Conservation (phyloP, 2,329 filamentous ascomycete genomes). For the Fonsecaea nubica region DNA sequence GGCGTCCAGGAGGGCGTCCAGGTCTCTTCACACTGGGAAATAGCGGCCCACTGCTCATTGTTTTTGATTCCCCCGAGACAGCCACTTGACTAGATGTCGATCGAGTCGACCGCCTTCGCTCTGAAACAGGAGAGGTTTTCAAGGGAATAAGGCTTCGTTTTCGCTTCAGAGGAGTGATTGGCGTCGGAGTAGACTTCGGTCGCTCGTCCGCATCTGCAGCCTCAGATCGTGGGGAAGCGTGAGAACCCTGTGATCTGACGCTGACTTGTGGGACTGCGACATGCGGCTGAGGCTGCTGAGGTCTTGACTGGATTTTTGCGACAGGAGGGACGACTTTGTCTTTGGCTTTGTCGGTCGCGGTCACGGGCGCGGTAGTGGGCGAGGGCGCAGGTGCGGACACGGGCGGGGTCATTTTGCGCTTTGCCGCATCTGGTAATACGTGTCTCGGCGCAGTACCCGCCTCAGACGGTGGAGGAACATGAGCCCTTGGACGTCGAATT, state of each 20-base stretch:
- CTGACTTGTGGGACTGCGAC: background rate
- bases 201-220: background rate
- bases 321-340: background rate
- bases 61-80: background rate
- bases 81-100: conserved; percentile 21
- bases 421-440: conserved; percentile 32
- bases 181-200: background rate
- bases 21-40: conserved; percentile 33
- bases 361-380: background rate
- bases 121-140: background rate
- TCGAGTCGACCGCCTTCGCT: conserved; percentile 13
- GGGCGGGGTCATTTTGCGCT: conserved; percentile 25
- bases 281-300: background rate
- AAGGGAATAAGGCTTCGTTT: conserved; percentile 11
- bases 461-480: background rate
- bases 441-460: conserved; percentile 7
- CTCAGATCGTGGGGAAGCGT: background rate
- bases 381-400: background rate
- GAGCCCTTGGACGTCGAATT: conserved; percentile 10
- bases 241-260: background rate
- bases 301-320: background rate
- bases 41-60: conserved; percentile 13
- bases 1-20: conserved; percentile 45
- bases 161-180: conserved; percentile 17
- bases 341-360: background rate